Percentiles rank a stretch among this genome's conserved stretches.
These are phyloP conservation scores for Myxozyma monticola DNA, from an alignment of 805 yeast species.

Conservation along the genomic window DNA sequence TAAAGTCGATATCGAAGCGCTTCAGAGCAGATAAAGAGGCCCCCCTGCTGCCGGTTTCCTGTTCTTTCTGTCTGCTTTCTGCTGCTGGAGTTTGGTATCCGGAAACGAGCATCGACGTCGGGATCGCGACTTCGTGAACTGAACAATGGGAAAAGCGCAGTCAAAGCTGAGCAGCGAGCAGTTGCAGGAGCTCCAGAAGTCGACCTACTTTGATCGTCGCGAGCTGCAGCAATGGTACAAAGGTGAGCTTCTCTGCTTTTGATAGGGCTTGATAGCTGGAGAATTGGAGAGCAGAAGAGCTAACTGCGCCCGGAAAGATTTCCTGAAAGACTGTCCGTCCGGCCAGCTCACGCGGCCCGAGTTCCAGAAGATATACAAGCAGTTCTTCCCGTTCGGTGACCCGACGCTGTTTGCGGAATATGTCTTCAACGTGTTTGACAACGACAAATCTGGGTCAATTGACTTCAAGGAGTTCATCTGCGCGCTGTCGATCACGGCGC, in stretches of 20 bases:
- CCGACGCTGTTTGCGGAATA: constrained; percentile 88
- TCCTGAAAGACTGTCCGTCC: constrained; percentile 86
- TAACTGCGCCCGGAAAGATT: constrained; percentile 46
- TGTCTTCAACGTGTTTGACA: constrained; percentile 86
- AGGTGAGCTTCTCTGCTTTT: constrained; percentile 39
- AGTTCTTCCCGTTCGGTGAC: constrained; percentile 97
- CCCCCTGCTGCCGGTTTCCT: background rate
- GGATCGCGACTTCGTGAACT: background rate
- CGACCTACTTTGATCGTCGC: constrained; percentile 87
- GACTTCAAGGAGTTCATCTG: constrained; percentile 91
- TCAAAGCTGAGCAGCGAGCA: constrained; percentile 92
- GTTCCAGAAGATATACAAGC: constrained; percentile 87
- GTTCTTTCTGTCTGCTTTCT: background rate
- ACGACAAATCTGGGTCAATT: constrained; percentile 73
- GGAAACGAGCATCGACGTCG: background rate
- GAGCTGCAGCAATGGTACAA: constrained; percentile 99
- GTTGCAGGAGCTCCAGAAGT: constrained; percentile 71
- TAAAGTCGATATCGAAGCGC: too few relatives aligned
- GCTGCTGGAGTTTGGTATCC: background rate
- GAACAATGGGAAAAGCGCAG: constrained; percentile 86
- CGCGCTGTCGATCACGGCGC: constrained; percentile 79
- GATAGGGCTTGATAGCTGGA: background rate
- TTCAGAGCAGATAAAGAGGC: too few relatives aligned
- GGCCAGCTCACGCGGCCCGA: constrained; percentile 87
- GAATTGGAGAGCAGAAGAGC: too few relatives aligned